These are phyloP conservation scores for Taiwanofungus camphoratus DNA, from an alignment of 1,284 basidiomycete species.

Conservation along the genomic window DNA sequence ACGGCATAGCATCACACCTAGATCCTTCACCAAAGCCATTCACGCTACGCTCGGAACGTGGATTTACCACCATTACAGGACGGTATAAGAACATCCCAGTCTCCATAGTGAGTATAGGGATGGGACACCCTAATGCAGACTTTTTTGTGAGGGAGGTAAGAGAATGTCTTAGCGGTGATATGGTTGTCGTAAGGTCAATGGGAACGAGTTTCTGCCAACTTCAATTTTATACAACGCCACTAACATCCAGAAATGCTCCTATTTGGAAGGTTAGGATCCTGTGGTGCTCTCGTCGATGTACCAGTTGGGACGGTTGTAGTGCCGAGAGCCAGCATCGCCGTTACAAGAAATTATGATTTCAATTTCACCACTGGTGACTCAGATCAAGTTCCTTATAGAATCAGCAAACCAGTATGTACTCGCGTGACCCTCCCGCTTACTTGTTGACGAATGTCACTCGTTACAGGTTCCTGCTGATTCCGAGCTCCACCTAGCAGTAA, in stretches of 20 bases:
- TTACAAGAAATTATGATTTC: conserved; percentile 76
- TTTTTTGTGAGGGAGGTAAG: conserved; percentile 81
- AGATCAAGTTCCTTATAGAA: conserved; percentile 53
- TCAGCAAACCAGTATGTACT: conserved; percentile 64
- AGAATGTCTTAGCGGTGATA: conserved; percentile 73
- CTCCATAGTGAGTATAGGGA: conserved; percentile 77
- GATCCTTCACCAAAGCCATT: conserved; percentile 58
- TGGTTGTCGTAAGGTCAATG: conserved; percentile 66
- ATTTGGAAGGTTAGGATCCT: conserved; percentile 62
- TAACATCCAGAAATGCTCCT: background rate
- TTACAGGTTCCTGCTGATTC: conserved; percentile 29
- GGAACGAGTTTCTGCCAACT: conserved; percentile 1
- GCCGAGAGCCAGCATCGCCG: conserved; percentile 60
- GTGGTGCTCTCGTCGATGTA: conserved; percentile 67
- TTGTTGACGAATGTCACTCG: too few species aligned
- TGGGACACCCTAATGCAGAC: conserved; percentile 79
- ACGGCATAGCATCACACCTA: conserved; percentile 51
- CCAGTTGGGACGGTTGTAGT: conserved; percentile 72
- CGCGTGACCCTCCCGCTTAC: too few species aligned
- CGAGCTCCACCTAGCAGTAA: conserved; percentile 19
- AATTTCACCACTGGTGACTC: conserved; percentile 49
- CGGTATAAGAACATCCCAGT: conserved; percentile 64
- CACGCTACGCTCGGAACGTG: conserved; percentile 64
- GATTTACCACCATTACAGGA: conserved; percentile 79
- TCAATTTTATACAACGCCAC: conserved; percentile 7